phyloP scores from a whole-genome alignment of 371 early-diverging fungal genomes.

The Mucor racemosus region DNA sequence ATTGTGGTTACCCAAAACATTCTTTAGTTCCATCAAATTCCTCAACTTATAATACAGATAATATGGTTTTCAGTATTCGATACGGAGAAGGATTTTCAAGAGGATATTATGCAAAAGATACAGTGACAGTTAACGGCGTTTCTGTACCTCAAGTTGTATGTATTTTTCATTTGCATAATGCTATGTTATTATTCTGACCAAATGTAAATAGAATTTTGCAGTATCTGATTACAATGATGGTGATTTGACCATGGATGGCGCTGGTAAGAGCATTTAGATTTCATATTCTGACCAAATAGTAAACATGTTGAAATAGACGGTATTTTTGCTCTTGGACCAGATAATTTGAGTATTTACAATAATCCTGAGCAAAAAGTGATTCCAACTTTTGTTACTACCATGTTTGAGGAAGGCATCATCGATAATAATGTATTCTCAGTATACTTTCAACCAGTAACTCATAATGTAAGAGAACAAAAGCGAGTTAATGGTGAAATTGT shows the following conservation, averaged over 20 bases:
- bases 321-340: slow-evolving; percentile 51
- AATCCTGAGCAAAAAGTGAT: slow-evolving; percentile 34
- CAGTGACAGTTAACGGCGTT: slow-evolving; percentile 32
- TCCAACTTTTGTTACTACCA: slow-evolving; percentile 44
- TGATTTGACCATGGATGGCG: slow-evolving; percentile 43
- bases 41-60: slow-evolving; percentile 20
- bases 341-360: slow-evolving; percentile 37
- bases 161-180: neutral
- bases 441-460: slow-evolving; percentile 38
- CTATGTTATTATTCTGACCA: neutral
- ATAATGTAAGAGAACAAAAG: slow-evolving; percentile 7
- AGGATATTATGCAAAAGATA: slow-evolving; percentile 48
- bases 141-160: slow-evolving; percentile 38
- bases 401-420: slow-evolving; percentile 39
- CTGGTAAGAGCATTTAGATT: slow-evolving; percentile 16
- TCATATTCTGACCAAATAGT: neutral
- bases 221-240: slow-evolving; percentile 52
- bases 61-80: slow-evolving; percentile 35
- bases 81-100: slow-evolving; percentile 50
- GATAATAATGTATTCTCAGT: slow-evolving; percentile 43
- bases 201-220: slow-evolving; percentile 35
- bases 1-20: slow-evolving; percentile 44
- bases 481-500: slow-evolving; percentile 47
- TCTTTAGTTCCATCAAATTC: slow-evolving; percentile 29
- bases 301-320: slow-evolving; percentile 28